phyloP scores from a whole-genome alignment of 2,329 filamentous ascomycete genomes.

The Neonectria neomacrospora region DNA sequence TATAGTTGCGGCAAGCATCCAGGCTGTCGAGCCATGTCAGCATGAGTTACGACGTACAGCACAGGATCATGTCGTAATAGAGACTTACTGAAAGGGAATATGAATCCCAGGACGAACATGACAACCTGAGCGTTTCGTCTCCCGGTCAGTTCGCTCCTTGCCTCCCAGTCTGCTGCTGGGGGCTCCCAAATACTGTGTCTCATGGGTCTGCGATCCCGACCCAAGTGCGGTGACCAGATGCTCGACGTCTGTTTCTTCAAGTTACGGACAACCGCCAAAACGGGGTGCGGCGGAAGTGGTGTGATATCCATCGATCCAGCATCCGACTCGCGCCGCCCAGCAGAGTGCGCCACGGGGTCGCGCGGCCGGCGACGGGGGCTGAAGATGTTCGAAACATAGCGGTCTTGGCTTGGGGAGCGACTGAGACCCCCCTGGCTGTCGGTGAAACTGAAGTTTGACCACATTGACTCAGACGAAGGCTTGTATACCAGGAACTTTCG shows the following conservation, averaged over 20 bases:
- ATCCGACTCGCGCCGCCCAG: conserved; percentile 24
- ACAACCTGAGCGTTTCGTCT: conserved; percentile 79
- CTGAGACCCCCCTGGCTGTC: conserved; percentile 61
- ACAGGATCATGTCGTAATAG: no score
- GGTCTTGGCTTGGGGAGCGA: conserved; percentile 62
- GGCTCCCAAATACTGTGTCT: conserved; percentile 76
- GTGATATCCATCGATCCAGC: conserved; percentile 58
- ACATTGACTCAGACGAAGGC: conserved; percentile 58
- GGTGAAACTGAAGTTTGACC: conserved; percentile 57
- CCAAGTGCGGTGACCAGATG: conserved; percentile 80
- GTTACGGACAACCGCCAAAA: conserved; percentile 42
- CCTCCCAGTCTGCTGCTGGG: conserved; percentile 74
- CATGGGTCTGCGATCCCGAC: conserved; percentile 68
- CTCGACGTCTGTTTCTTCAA: conserved; percentile 65
- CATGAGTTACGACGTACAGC: background rate
- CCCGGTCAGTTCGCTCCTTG: conserved; percentile 69
- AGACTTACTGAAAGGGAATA: conserved; percentile 76
- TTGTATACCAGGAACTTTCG: conserved; percentile 61
- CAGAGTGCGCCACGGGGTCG: conserved; percentile 43
- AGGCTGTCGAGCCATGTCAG: conserved; percentile 61
- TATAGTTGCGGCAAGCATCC: conserved; percentile 82
- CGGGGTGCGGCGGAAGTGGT: conserved; percentile 47
- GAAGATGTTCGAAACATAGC: conserved; percentile 57
- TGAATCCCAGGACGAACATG: conserved; percentile 80
- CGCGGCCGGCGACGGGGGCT: conserved; percentile 58